Conservation (phyloP, 2,329 filamentous ascomycete species). For the Claviceps capensis region DNA sequence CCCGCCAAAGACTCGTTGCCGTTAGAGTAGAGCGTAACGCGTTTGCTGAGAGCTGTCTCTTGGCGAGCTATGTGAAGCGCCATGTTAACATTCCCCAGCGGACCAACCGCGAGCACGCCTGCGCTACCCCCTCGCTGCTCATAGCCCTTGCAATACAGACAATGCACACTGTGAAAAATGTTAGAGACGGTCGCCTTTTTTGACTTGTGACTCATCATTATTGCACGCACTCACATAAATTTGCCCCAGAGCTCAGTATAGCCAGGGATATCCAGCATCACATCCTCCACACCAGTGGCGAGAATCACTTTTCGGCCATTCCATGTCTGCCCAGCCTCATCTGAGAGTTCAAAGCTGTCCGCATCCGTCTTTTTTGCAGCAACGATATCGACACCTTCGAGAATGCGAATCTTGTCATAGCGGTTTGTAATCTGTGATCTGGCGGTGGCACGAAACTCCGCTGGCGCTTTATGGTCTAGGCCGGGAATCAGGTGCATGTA, state of each 20-base stretch:
- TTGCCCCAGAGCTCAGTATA: conserved; percentile 40
- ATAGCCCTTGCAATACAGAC: no score
- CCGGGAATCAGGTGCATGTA: conserved; percentile 34
- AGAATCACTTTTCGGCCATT: conserved; percentile 39
- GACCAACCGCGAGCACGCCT: no score
- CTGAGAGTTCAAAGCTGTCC: conserved; percentile 23
- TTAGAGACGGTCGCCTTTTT: no score
- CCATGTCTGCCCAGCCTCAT: conserved; percentile 28
- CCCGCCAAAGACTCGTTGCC: no score
- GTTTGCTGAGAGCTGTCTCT: no score
- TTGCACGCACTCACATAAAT: no score
- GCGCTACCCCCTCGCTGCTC: no score
- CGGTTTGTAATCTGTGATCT: conserved; percentile 5
- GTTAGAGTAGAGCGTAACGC: no score
- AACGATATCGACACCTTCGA: conserved; percentile 20
- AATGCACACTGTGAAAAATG: no score
- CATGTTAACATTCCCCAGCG: no score
- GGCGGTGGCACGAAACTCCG: conserved; percentile 20
- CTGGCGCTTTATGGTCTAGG: conserved; percentile 25
- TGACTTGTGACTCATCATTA: no score
- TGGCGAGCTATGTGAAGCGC: no score
- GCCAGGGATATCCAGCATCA: conserved; percentile 38
- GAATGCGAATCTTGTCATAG: conserved; percentile 20
- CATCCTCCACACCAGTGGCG: conserved; percentile 38
- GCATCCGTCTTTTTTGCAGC: conserved; percentile 15